phyloP scores from a whole-genome alignment of 2,329 filamentous ascomycete species.

The Neoarthrinium moseri region DNA sequence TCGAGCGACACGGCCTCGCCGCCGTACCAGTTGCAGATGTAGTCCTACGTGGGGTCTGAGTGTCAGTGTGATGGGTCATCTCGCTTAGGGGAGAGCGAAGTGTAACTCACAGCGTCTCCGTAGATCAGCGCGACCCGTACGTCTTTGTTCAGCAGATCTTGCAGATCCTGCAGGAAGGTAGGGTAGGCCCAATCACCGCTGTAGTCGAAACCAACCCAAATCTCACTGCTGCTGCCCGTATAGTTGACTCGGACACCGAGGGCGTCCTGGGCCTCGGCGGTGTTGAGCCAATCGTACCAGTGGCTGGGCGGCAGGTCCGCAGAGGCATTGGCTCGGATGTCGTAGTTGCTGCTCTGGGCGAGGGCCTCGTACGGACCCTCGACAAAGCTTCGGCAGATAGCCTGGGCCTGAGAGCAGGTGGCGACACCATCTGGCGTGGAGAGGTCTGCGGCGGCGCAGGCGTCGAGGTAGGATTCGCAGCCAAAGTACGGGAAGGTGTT shows the following conservation, averaged over 20 bases:
- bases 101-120: constrained; percentile 42
- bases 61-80: neutral
- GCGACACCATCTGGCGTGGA: constrained; percentile 35
- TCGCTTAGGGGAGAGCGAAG: too few relatives aligned
- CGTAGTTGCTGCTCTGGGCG: constrained; percentile 57
- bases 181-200: constrained; percentile 64
- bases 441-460: constrained; percentile 47
- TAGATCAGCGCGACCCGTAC: constrained; percentile 73
- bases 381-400: constrained; percentile 56
- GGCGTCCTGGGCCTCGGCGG: constrained; percentile 49
- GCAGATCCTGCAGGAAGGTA: constrained; percentile 58
- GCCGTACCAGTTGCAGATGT: constrained; percentile 60
- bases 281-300: constrained; percentile 65
- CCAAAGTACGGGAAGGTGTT: constrained; percentile 29
- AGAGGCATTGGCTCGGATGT: constrained; percentile 49
- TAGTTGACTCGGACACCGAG: constrained; percentile 54
- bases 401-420: constrained; percentile 52
- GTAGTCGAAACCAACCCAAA: constrained; percentile 44
- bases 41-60: constrained; percentile 40
- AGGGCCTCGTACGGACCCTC: constrained; percentile 52
- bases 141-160: constrained; percentile 58
- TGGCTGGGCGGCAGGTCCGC: constrained; percentile 60
- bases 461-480: constrained; percentile 51
- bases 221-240: constrained; percentile 42
- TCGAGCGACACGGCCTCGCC: constrained; percentile 57